Evolutionary conservation across 768 basidiomycete species (phyloP), one percentile per base, ranked within the genome.

Genomic region (Termitomyces sp.): DNA sequence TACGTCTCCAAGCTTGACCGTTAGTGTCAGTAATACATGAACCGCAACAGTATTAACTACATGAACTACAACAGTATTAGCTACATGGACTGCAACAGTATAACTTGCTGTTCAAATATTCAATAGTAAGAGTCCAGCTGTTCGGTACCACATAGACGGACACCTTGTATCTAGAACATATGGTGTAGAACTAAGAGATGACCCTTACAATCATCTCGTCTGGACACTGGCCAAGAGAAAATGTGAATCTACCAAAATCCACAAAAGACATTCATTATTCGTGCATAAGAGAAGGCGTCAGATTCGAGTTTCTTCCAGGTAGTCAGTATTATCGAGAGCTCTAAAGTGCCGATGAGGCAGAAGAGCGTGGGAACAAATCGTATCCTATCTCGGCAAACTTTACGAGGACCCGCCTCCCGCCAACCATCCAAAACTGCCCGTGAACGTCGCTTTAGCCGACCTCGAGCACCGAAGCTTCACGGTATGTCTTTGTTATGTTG

Each of bases 391-490:
- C 57, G 68, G 67, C 67, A 69, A 68, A 67, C 64, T 67, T 70
- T 68, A 66, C 64, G 21, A 64, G 66, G 64, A 65, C 61, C 66
- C 65, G 63, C 66, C 66, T 64, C 69, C 68, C 65, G 66, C 70
- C 70, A 68, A 72, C 63, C 58, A 61, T 61, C 66, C 64, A 68
- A 73, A 71, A 72, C 63, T 68, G 69, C 69, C 70, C 69, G 74
- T 73, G 71, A 71, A 72, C 76, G 74, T 77, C 76, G 74, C 68
- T 67, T 68, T 73, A 70, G 72, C 72, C 74, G 74, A 73, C 72
- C 62, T 67, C 70, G 66, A 70, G 71, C 71, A 61, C 61, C 65
- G 61, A 70, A 73, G 68, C 73, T 75, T 74, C 68, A 73, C 74
- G 75, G 79, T 80, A 72, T 66, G 77, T 79, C 40, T 51, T 55